Evolutionary conservation across 495 filamentous ascomycete genomes (phyloP), one percentile per base, ranked within the genome.

Genomic region (Talaromyces liani): DNA sequence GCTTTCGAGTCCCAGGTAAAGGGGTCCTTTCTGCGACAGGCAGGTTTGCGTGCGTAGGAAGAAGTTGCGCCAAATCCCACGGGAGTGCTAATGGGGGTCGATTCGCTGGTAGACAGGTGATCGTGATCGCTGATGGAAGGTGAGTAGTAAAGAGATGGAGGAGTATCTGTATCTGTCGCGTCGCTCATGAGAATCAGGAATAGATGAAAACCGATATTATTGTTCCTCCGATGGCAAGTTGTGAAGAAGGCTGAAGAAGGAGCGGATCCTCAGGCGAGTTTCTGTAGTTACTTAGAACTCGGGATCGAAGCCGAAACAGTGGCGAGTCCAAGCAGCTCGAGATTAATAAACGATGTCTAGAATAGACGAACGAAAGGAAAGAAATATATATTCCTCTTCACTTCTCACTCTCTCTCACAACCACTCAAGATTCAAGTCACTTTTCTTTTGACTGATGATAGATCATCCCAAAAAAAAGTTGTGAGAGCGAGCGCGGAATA

Each of bases 81-180:
- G 29, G 76, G 78, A 65, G 72, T 78, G 66, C 74, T 74, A 57
- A 79, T 69, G 62, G 75, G 76, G 67, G 72, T 76, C 31, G 75
- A 75, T 54, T 75, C 79, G 68, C 72, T 69, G 58, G 76, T 78
- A 58, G 75, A 79, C 63, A 72, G 66, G 68, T 72, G 72, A 70
- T 76, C 75, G 64, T 64, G 66, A 66, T 79, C 75, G 65, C 76
- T 78, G 63, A 73, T 65, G 25, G 66, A 69, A 47, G 73, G 73
- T 60, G 74, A 77, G 65, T 72, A 70, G 70, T 73, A 71, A 71
- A 75, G 67, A 63, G 67, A 68, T 56, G 78, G 75, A 72, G 74
- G 76, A 67, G 65, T 68, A 56, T 67, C 61, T 51, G 66, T 75
- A 59, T 75, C 72, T 64, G 67, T 71, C 61, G 79, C 78, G 75